A percentile compares a stretch with the other conserved stretches of the same genome.
phyloP scores from a whole-genome alignment of 495 filamentous ascomycete species.

The Durotheca rogersii region DNA sequence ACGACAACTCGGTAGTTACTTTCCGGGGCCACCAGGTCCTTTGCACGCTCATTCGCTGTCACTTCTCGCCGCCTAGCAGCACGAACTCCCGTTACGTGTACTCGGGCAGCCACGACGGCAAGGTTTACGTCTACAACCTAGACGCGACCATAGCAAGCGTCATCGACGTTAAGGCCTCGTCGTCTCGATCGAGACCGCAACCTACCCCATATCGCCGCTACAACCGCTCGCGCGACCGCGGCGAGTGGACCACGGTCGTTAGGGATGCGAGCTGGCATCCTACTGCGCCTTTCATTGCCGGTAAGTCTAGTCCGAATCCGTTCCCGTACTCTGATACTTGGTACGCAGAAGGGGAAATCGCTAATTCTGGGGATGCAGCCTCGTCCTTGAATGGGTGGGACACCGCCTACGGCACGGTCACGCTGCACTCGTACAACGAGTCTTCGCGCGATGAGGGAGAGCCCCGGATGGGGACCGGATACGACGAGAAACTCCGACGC shows the following conservation, averaged over 20 bases:
- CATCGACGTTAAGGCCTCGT: constrained; percentile 74
- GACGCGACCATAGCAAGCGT: constrained; percentile 83
- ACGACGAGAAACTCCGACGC: constrained; percentile 50
- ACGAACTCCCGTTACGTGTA: constrained; percentile 94
- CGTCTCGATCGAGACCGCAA: constrained; percentile 34
- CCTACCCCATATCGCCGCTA: constrained; percentile 29
- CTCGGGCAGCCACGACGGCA: constrained; percentile 82
- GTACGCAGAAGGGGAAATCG: neutral
- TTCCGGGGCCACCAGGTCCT: constrained; percentile 87
- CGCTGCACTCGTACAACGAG: constrained; percentile 75
- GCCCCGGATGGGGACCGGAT: constrained; percentile 57
- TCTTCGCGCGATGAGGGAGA: constrained; percentile 63
- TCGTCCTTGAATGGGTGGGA: constrained; percentile 79
- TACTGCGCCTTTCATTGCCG: constrained; percentile 80
- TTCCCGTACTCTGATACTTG: neutral
- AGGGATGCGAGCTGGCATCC: constrained; percentile 97
- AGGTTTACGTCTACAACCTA: constrained; percentile 88
- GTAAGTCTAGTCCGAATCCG: constrained; percentile 46
- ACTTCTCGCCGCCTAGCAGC: constrained; percentile 88
- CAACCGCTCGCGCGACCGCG: constrained; percentile 37
- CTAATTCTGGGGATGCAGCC: constrained; percentile 47
- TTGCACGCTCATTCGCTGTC: constrained; percentile 88
- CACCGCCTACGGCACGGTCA: constrained; percentile 68
- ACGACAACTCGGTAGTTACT: constrained; percentile 91
- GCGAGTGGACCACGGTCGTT: constrained; percentile 74